Evolutionary conservation across 129 eudicot species (phyloP).

Genomic region (Pulicaria dysenterica): DNA sequence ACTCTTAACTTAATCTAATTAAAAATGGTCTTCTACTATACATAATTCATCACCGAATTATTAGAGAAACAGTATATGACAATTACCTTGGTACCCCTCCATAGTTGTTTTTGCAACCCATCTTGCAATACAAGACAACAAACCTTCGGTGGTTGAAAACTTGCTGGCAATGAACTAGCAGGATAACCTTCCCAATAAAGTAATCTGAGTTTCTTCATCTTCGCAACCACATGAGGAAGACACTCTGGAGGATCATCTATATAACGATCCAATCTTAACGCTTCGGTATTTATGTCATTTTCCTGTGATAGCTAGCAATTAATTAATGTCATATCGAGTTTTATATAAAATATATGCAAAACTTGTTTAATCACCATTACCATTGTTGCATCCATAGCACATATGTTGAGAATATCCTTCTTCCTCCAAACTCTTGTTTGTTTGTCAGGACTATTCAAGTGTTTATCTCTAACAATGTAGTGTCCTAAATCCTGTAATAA

Average conservation of each 20-base stretch:
- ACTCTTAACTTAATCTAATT: too few relatives aligned
- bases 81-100: not conserved
- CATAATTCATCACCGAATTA: too few relatives aligned
- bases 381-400: not conserved
- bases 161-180: not conserved
- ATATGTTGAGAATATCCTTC: not conserved
- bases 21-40: too few relatives aligned
- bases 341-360: not conserved
- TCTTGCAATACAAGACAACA: not conserved
- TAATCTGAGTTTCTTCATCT: conserved; percentile 2
- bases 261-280: not conserved
- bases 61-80: too few relatives aligned
- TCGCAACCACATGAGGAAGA: conserved; percentile 8
- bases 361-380: not conserved
- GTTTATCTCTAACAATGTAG: not conserved
- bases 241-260: not conserved
- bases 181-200: not conserved
- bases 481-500: not conserved
- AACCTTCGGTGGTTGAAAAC: not conserved
- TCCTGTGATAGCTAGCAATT: not conserved
- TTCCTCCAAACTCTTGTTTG: not conserved
- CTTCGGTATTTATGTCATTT: not conserved
- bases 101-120: not conserved
- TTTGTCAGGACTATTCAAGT: not conserved
- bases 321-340: too few relatives aligned